Evolutionary conservation across 441 rosid genomes (phyloP).

Genomic region (Biscutella laevigata): DNA sequence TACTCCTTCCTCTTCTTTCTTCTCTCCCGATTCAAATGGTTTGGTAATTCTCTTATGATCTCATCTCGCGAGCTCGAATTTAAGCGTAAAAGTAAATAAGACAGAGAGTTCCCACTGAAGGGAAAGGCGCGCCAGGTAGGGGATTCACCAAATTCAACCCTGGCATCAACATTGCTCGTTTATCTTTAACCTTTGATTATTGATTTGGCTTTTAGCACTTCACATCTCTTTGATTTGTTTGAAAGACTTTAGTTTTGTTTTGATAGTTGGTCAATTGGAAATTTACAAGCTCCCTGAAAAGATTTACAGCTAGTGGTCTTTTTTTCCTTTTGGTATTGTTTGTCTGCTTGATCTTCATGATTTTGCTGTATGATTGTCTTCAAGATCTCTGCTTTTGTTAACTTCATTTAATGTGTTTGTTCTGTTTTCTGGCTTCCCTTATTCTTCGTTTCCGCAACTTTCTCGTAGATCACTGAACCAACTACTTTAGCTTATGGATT

Average conservation of each 20-base stretch:
- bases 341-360: background rate
- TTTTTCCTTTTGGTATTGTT: background rate
- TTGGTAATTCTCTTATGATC: too few species aligned
- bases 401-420: slow-evolving; percentile 2
- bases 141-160: too few species aligned
- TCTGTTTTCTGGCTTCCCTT: background rate
- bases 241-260: slow-evolving; percentile 4
- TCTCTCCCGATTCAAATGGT: too few species aligned
- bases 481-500: slow-evolving; percentile 1
- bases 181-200: background rate
- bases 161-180: too few species aligned
- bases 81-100: too few species aligned
- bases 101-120: too few species aligned
- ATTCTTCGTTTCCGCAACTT: background rate
- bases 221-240: background rate
- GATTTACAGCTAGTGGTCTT: background rate
- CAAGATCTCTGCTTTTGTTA: slow-evolving; percentile 19
- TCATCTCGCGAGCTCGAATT: too few species aligned
- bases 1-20: too few species aligned
- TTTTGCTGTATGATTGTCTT: background rate
- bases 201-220: background rate
- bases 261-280: background rate
- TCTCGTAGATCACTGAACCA: background rate
- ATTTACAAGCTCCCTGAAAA: background rate
- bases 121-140: too few species aligned